These are phyloP conservation scores for Hyphopichia pseudoburtonii DNA, from an alignment of 1,139 yeast genomes.

Conservation along the genomic window DNA sequence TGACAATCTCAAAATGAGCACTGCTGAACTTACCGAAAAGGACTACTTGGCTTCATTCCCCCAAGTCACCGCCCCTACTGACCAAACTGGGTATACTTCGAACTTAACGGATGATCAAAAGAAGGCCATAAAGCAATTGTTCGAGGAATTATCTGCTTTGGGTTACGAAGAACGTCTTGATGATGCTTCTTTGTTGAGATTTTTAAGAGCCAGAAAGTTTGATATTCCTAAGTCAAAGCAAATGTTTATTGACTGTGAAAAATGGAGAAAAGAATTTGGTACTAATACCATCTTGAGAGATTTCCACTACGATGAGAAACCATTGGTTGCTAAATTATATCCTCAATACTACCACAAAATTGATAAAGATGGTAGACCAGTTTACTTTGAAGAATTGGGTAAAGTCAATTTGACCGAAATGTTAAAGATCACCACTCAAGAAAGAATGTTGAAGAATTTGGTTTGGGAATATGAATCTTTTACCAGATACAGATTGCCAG, in stretches of 20 bases:
- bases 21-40: slow-evolving; percentile 16
- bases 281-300: slow-evolving; percentile 82
- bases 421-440: slow-evolving; percentile 92
- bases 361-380: slow-evolving; percentile 95
- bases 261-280: slow-evolving; percentile 88
- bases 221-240: slow-evolving; percentile 74
- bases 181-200: slow-evolving; percentile 86
- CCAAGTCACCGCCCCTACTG: slow-evolving; percentile 60
- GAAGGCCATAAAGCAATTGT: slow-evolving; percentile 56
- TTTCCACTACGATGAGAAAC: slow-evolving; percentile 88
- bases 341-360: slow-evolving; percentile 98
- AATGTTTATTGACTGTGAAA: slow-evolving; percentile 87
- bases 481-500: slow-evolving; percentile 81
- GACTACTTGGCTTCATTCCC: slow-evolving; percentile 59
- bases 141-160: slow-evolving; percentile 54
- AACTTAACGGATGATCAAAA: slow-evolving; percentile 71
- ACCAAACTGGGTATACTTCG: slow-evolving; percentile 78
- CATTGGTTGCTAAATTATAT: slow-evolving; percentile 81
- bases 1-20: slow-evolving; percentile 1
- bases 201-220: slow-evolving; percentile 93
- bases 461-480: slow-evolving; percentile 98
- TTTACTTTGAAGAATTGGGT: slow-evolving; percentile 92
- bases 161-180: slow-evolving; percentile 79
- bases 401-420: slow-evolving; percentile 83
- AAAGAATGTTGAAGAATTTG: slow-evolving; percentile 91